phyloP scores from a whole-genome alignment of 2,329 filamentous ascomycete species.

The Aspergillus sp. region DNA sequence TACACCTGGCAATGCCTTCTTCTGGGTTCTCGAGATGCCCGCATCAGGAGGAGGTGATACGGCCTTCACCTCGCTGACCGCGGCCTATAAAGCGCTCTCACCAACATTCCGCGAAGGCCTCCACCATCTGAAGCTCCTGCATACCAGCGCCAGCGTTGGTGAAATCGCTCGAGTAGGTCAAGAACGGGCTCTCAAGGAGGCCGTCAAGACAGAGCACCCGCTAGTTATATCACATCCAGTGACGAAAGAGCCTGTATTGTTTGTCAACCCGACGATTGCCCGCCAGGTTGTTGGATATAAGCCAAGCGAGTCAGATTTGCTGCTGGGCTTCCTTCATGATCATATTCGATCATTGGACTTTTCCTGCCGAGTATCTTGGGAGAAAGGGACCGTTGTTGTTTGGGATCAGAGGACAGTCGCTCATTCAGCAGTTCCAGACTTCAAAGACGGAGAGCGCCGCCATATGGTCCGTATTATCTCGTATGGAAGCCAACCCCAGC shows the following conservation, averaged over 20 bases:
- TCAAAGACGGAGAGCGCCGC: conserved; percentile 9
- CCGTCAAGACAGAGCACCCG: conserved; percentile 13
- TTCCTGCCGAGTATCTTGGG: conserved; percentile 6
- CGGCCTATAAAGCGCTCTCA: conserved; percentile 10
- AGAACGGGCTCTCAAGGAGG: conserved; percentile 10
- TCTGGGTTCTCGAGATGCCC: conserved; percentile 12
- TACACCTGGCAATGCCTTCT: conserved; percentile 10
- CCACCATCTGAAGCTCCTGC: conserved; percentile 9
- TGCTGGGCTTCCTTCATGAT: conserved; percentile 8
- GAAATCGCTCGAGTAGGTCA: conserved; percentile 11
- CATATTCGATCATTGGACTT: conserved; percentile 14
- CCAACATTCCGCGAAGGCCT: conserved; percentile 10
- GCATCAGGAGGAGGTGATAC: conserved; percentile 11
- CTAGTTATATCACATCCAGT: conserved; percentile 9
- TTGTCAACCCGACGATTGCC: conserved; percentile 13
- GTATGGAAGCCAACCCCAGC: conserved; percentile 11
- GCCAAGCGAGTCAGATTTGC: conserved; percentile 6
- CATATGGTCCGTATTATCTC: conserved; percentile 15
- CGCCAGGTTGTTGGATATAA: conserved; percentile 13
- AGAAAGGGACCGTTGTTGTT: conserved; percentile 13
- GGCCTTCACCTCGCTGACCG: conserved; percentile 10
- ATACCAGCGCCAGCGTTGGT: conserved; percentile 12
- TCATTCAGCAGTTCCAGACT: conserved; percentile 12
- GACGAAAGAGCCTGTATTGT: conserved; percentile 6
- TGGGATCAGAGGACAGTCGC: conserved; percentile 14